Conservation (phyloP, 2,329 filamentous ascomycete species). For the Aspergillus costaricaensis region DNA sequence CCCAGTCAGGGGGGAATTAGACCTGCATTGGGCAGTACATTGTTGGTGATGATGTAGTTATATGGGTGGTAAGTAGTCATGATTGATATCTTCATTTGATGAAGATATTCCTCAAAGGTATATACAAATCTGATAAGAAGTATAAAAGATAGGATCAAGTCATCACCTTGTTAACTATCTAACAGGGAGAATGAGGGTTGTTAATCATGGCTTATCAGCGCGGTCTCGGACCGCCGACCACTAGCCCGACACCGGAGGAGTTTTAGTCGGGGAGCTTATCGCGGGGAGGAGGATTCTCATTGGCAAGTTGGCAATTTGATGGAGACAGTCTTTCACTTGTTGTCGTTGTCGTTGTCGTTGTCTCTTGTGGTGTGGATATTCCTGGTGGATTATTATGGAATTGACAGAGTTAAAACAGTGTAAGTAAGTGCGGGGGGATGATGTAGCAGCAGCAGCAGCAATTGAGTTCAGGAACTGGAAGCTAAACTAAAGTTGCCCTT, state of each 20-base stretch:
- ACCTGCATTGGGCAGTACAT: too few relatives aligned
- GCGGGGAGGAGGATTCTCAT: neutral
- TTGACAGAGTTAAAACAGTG: neutral
- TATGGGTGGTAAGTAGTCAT: too few relatives aligned
- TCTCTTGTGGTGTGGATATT: neutral
- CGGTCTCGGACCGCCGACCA: constrained; percentile 8
- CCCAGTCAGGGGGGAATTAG: too few relatives aligned
- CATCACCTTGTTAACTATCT: too few relatives aligned
- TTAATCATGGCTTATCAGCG: constrained; percentile 6
- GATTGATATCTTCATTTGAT: too few relatives aligned
- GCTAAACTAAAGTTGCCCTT: neutral
- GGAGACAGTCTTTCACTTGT: neutral
- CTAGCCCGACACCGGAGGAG: constrained; percentile 8
- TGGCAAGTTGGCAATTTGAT: neutral
- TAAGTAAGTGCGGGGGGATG: neutral
- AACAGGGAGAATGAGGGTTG: too few relatives aligned
- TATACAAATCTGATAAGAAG: too few relatives aligned
- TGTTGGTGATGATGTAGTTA: too few relatives aligned
- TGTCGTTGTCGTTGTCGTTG: neutral
- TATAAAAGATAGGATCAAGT: too few relatives aligned
- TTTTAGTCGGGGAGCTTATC: constrained; percentile 4
- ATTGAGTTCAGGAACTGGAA: neutral
- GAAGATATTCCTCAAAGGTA: too few relatives aligned
- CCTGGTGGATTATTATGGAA: neutral
- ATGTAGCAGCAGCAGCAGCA: too few relatives aligned